phyloP scores from a whole-genome alignment of 257 asterid species.

The Forsythia viridissima region DNA sequence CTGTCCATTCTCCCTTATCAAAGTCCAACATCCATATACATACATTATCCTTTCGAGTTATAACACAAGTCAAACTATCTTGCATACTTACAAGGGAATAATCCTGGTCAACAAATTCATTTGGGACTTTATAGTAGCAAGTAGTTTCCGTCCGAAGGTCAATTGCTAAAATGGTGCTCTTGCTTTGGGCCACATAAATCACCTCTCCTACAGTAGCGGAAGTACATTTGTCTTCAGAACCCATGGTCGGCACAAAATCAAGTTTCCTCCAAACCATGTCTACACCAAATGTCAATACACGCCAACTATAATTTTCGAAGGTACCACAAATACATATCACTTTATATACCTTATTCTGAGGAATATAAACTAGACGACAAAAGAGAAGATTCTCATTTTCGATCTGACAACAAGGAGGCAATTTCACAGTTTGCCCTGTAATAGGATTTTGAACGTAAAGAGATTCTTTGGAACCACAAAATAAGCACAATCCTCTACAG shows the following conservation, averaged over 20 bases:
- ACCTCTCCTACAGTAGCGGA: background rate
- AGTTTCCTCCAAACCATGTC: slow-evolving; percentile 14
- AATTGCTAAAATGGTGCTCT: background rate
- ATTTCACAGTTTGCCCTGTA: background rate
- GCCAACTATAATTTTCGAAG: background rate
- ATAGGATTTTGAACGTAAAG: slow-evolving; percentile 12
- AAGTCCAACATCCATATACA: background rate
- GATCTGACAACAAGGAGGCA: background rate
- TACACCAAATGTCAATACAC: background rate
- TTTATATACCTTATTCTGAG: background rate
- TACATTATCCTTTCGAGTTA: background rate
- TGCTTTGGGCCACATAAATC: background rate
- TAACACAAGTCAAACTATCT: slow-evolving; percentile 1
- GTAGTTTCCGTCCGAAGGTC: background rate
- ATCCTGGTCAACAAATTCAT: background rate
- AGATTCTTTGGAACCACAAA: background rate
- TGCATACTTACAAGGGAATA: background rate
- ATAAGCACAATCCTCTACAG: slow-evolving; percentile 19
- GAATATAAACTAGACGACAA: slow-evolving; percentile 6
- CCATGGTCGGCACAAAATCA: background rate
- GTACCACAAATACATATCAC: background rate
- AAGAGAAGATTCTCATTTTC: background rate
- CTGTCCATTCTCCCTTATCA: slow-evolving; percentile 13
- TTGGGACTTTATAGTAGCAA: background rate
- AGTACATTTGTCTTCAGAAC: background rate